Conservation (phyloP, 805 yeast species). For the Yarrowia phangngaensis region DNA sequence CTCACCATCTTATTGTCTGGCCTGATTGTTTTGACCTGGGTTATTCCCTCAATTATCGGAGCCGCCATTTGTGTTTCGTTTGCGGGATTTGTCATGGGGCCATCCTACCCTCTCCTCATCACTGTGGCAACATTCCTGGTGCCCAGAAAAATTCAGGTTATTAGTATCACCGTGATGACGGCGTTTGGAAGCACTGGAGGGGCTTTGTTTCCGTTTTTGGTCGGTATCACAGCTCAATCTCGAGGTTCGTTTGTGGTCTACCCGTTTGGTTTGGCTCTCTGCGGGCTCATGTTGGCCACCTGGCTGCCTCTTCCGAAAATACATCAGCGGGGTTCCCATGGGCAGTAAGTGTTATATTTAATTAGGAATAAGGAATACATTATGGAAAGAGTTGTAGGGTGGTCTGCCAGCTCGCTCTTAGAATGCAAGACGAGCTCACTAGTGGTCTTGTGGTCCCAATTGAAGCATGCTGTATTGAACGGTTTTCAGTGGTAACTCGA, state of each 20-base stretch:
- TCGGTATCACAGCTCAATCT: slow-evolving; percentile 46
- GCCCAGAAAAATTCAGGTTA: slow-evolving; percentile 57
- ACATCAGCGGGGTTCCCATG: slow-evolving; percentile 11
- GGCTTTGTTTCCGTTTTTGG: slow-evolving; percentile 64
- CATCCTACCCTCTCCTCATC: slow-evolving; percentile 69
- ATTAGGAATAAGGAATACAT: too few relatives aligned
- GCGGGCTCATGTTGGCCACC: slow-evolving; percentile 18
- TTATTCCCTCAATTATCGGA: slow-evolving; percentile 32
- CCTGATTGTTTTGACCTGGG: slow-evolving; percentile 37
- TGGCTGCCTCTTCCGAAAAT: slow-evolving; percentile 12
- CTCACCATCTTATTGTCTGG: neutral
- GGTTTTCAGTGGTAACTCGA: too few relatives aligned
- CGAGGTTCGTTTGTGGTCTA: slow-evolving; percentile 20
- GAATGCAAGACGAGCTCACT: too few relatives aligned
- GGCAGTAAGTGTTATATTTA: too few relatives aligned
- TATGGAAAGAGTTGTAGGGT: too few relatives aligned
- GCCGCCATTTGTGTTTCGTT: slow-evolving; percentile 48
- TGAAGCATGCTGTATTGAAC: too few relatives aligned
- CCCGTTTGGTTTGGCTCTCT: slow-evolving; percentile 14
- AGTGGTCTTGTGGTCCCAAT: too few relatives aligned
- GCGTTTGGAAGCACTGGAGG: slow-evolving; percentile 82
- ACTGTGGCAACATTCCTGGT: slow-evolving; percentile 58
- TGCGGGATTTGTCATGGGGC: slow-evolving; percentile 63
- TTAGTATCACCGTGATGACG: slow-evolving; percentile 70
- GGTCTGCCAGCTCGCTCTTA: too few relatives aligned